Base-by-base conservation (phyloP, 768 basidiomycete genomes). In the Antrodiella citrinella region DNA sequence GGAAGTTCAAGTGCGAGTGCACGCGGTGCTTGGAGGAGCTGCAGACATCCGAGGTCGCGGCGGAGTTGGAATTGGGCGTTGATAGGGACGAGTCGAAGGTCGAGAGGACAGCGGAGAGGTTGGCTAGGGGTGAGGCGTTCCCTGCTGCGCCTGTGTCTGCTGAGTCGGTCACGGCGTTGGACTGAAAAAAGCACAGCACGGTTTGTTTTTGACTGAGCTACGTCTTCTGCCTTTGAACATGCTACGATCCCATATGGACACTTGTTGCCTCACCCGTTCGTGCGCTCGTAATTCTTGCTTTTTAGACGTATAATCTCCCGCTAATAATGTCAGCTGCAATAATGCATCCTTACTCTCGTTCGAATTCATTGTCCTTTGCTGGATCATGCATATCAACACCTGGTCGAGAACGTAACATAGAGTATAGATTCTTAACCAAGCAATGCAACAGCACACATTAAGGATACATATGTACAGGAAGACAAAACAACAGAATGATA, bases 1-100 rank as follows among this genome's bases (percentile, higher is more conserved):
- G 90, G 90, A 72, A 75, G 51, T 90, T 91, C 62, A 80, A 85
- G 10, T 92, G 90, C 60, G 65, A 69, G 45, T 92, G 90, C 62
- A 65, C 72, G 48, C 75, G 79, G 41, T 91, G 90, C 61, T 60
- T 65, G 30, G 69, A 67, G 48, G 89, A 91, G 63, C 61, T 51
- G 19, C 52, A 46, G 47, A 40, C 47, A n/a, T 30, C 51, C 30
- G 60, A 70, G 48, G 41, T 43, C 9, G 41, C 15, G 41, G 30
- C 30, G 30, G 30, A 35, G 30, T 35, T 35, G 30, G 30, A 35
- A 35, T 54, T 71, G 24, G 65, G 63, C n/a, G 59, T 65, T 10
- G 64, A 66, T 50, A 68, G 66, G 57, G 82, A 84, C 59, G 76
- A 75, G 56, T 81, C 80, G 20, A 71, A 64, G 55, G 67, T 74